Conservation (phyloP, 1,139 yeast species). For the Diutina scorzettiae region DNA sequence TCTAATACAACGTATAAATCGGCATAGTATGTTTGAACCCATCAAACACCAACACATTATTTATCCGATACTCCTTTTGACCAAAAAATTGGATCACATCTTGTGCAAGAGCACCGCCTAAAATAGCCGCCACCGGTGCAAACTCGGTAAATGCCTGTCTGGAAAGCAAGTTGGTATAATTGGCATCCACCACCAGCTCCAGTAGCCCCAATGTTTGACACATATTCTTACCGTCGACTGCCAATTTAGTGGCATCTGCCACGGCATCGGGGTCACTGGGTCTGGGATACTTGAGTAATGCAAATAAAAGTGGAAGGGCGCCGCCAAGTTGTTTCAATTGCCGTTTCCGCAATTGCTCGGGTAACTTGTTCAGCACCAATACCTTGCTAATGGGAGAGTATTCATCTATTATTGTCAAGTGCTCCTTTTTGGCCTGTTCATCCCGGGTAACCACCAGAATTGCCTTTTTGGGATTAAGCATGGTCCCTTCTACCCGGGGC, state of each 20-base stretch:
- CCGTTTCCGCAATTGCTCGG: conserved; percentile 36
- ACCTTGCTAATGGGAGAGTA: conserved; percentile 27
- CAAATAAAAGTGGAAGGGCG: conserved; percentile 49
- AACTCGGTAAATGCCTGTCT: conserved; percentile 56
- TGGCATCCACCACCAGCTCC: conserved; percentile 22
- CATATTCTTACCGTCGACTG: conserved; percentile 11
- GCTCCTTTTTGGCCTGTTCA: conserved; percentile 30
- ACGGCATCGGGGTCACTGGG: conserved; percentile 17
- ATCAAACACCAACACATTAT: conserved; percentile 69
- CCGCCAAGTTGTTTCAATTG: conserved; percentile 49
- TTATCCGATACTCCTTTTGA: conserved; percentile 67
- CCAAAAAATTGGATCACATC: conserved; percentile 80
- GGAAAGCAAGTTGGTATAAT: conserved; percentile 27
- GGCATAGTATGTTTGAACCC: conserved; percentile 67
- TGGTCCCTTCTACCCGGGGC: conserved; percentile 31
- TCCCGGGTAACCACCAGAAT: conserved; percentile 33
- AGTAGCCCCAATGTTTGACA: conserved; percentile 27
- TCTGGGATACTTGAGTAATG: conserved; percentile 33
- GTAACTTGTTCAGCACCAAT: conserved; percentile 26
- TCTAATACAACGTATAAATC: conserved; percentile 38
- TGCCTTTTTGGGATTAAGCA: conserved; percentile 38
- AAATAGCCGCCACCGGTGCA: conserved; percentile 74
- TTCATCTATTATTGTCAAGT: conserved; percentile 42
- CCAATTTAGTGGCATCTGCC: conserved; percentile 23
- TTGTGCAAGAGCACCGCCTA: conserved; percentile 88